Conservation (phyloP, 192 early-diverging fungal genomes). For the Backusella liffmaniae region DNA sequence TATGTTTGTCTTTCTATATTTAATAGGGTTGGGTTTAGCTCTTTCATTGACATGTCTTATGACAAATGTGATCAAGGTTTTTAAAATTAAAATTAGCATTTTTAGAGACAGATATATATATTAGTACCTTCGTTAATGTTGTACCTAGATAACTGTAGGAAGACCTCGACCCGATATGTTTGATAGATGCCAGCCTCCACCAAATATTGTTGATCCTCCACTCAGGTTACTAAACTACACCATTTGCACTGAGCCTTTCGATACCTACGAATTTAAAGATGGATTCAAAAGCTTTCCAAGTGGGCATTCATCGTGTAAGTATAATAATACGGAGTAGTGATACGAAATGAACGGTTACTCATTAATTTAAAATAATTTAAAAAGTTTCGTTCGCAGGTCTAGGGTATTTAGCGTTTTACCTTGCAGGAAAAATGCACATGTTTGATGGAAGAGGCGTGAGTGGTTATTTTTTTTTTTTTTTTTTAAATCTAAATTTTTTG, state of each 20-base stretch:
- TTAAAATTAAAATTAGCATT: neutral
- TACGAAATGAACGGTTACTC: neutral
- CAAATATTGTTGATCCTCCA: conserved; percentile 45
- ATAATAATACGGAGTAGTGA: neutral
- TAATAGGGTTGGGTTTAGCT: conserved; percentile 39
- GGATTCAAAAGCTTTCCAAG: conserved; percentile 88
- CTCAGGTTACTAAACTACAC: conserved; percentile 56
- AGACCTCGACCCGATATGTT: conserved; percentile 55
- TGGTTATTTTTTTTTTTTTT: neutral
- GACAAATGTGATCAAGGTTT: conserved; percentile 52
- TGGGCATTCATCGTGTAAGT: conserved; percentile 78
- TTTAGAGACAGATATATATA: neutral
- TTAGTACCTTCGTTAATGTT: too few species aligned
- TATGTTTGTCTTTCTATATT: neutral
- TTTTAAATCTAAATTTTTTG: neutral
- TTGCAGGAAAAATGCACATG: conserved; percentile 72
- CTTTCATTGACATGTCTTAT: conserved; percentile 45
- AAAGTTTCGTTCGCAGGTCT: conserved; percentile 70
- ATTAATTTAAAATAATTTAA: neutral
- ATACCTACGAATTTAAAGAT: conserved; percentile 54
- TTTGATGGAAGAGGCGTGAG: conserved; percentile 60
- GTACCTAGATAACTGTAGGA: conserved; percentile 44
- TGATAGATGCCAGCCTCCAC: conserved; percentile 45
- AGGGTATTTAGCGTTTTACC: conserved; percentile 63
- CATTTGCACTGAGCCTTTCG: conserved; percentile 57